Evolutionary conservation across 352 stramenopile genomes (phyloP).

Genomic region (Poterioochromonas sp.): DNA sequence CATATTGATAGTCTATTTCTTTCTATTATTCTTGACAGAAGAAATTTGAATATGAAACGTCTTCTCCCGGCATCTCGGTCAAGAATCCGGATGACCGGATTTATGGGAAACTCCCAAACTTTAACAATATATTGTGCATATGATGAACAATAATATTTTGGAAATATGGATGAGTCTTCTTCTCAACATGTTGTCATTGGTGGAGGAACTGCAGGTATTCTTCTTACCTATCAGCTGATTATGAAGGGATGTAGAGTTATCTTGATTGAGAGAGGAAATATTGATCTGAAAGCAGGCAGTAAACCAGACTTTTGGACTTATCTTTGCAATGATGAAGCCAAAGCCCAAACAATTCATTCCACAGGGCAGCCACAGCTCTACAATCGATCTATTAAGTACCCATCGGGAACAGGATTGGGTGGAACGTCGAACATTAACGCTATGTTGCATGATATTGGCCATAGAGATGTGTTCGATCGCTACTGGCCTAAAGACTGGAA

Average conservation of each 20-base stretch:
- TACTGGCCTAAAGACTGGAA: slow-evolving; percentile 12
- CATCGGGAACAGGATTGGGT: not conserved
- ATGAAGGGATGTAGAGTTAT: not conserved
- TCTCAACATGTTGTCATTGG: not conserved
- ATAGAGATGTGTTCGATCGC: not conserved
- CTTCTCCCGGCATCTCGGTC: no score
- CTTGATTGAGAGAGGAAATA: not conserved
- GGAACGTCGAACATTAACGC: not conserved
- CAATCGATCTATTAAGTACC: not conserved
- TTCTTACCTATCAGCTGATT: not conserved
- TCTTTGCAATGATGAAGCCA: no score
- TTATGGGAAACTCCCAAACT: no score
- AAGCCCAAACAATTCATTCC: no score
- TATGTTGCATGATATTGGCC: not conserved
- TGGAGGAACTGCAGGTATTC: not conserved
- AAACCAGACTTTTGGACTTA: no score
- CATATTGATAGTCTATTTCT: slow-evolving; percentile 13
- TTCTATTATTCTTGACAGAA: not conserved
- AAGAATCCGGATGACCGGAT: no score
- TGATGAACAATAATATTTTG: no score
- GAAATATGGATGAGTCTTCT: slow-evolving; percentile 31
- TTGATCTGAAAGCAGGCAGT: no score
- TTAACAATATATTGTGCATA: no score
- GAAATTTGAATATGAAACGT: not conserved
- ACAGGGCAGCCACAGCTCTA: no score